phyloP scores from a whole-genome alignment of 176 grass and related monocot genomes.

The Triticum dicoccoides region DNA sequence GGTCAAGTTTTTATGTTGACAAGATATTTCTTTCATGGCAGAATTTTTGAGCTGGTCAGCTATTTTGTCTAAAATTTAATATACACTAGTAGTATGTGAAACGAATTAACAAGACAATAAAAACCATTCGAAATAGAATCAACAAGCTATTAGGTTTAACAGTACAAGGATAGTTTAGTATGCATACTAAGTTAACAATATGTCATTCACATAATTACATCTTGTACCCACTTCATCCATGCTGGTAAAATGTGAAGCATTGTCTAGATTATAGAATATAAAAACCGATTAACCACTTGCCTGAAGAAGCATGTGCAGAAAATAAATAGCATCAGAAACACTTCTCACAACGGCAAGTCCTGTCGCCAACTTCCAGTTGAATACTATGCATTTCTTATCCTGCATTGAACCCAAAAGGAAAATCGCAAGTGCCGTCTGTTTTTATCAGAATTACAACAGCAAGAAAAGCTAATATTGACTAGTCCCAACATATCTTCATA shows the following conservation, averaged over 20 bases:
- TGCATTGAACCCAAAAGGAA: constrained; percentile 16
- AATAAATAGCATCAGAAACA: constrained; percentile 91
- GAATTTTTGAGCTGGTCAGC: background rate
- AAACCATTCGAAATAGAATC: background rate
- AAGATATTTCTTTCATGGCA: background rate
- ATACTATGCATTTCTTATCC: constrained; percentile 79
- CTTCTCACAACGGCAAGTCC: constrained; percentile 79
- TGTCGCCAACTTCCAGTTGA: constrained; percentile 72
- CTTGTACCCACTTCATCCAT: background rate
- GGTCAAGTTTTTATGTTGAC: background rate
- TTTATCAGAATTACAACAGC: constrained; percentile 10
- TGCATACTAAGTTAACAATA: background rate
- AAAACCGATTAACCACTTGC: constrained; percentile 36
- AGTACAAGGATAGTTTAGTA: background rate
- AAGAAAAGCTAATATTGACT: constrained; percentile 7
- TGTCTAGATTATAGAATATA: constrained; percentile 18
- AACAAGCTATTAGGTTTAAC: background rate
- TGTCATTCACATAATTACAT: background rate
- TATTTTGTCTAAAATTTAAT: background rate
- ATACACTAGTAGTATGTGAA: background rate
- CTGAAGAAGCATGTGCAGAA: constrained; percentile 97
- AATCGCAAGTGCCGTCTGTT: background rate
- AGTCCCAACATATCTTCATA: background rate
- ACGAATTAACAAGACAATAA: constrained; percentile 4
- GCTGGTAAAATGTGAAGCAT: constrained; percentile 14